Base-by-base conservation (phyloP, 257 asterid species). In the Solanum chilense region DNA sequence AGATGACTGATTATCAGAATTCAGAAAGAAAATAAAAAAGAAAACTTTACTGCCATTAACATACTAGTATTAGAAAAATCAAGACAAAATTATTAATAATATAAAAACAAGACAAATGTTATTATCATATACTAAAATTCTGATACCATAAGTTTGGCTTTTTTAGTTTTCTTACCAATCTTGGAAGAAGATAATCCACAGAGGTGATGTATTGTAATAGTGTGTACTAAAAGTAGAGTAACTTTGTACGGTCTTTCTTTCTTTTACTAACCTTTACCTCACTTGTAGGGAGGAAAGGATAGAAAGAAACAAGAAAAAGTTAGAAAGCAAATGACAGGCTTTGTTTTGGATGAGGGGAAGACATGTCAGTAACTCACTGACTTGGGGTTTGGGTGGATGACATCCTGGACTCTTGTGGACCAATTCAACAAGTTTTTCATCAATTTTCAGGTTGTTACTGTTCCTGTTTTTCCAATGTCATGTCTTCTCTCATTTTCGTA, bases 1-100 rank as follows among this genome's bases (percentile, higher is more conserved):
- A 89, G 88, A 91, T 85, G 93, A 91, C 90, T 89, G 87, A 71
- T 88, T 87, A 89, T 88, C 90, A 86, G 87, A 6, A 29, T 58
- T 20, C 66, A 80, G 8, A 45, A 77, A 39, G 29, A 6, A 37
- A 9, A 39, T 31, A 29, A 5, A 16, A 80, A 78, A 27, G 0
- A 27, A 8, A 68, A 27, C 56, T 84, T 76, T 82, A 82, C 83
- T 77, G n/a, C 82, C 68, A 44, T 42, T 70, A 56, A 85, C 81
- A 42, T 85, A 74, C 66, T 11, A 35, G 9, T 4, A 60, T 33
- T 62, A 64, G 37, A 62, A n/a, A 42, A 42, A 41, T 42, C 31
- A 42, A 76, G 49, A 74, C 18, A 74, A 74, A 5, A 37, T 20
- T 42, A n/a, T 42, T 37, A 37, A 37, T 37, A 77, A 25, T 42